These are phyloP conservation scores for Fusarium heterosporum DNA, from an alignment of 2,329 filamentous ascomycete species.

Conservation along the genomic window DNA sequence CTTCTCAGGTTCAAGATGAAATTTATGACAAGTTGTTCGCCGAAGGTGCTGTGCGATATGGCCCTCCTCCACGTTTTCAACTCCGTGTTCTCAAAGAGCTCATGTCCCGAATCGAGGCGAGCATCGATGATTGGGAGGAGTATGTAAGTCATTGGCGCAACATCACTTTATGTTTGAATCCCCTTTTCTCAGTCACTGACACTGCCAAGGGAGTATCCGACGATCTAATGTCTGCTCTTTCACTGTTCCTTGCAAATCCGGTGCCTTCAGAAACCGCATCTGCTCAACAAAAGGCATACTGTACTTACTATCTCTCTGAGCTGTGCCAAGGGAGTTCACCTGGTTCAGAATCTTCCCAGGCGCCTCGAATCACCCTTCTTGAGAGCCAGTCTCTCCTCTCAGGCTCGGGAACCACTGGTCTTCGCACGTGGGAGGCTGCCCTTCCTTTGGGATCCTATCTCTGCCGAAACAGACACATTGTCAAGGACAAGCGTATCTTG, in stretches of 20 bases:
- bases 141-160: conserved; percentile 72
- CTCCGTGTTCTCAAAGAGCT: conserved; percentile 79
- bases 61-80: conserved; percentile 77
- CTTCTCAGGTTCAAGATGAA: conserved; percentile 71
- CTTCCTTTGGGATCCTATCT: conserved; percentile 79
- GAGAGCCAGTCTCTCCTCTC: conserved; percentile 78
- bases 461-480: conserved; percentile 57
- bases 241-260: conserved; percentile 71
- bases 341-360: background rate
- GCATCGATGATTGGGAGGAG: conserved; percentile 84
- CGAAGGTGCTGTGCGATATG: conserved; percentile 62
- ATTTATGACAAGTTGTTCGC: conserved; percentile 77
- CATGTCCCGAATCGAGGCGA: conserved; percentile 74
- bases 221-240: conserved; percentile 77
- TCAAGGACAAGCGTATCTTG: conserved; percentile 69
- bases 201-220: conserved; percentile 80
- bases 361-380: conserved; percentile 67
- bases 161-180: background rate
- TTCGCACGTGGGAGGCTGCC: conserved; percentile 85
- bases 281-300: conserved; percentile 78
- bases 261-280: conserved; percentile 72
- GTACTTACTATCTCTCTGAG: conserved; percentile 73
- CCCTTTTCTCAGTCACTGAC: conserved; percentile 39
- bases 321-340: conserved; percentile 28
- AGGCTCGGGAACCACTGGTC: conserved; percentile 77